phyloP scores from a whole-genome alignment of 1,139 yeast genomes.

The Nakaseomyces uthaithaninus region DNA sequence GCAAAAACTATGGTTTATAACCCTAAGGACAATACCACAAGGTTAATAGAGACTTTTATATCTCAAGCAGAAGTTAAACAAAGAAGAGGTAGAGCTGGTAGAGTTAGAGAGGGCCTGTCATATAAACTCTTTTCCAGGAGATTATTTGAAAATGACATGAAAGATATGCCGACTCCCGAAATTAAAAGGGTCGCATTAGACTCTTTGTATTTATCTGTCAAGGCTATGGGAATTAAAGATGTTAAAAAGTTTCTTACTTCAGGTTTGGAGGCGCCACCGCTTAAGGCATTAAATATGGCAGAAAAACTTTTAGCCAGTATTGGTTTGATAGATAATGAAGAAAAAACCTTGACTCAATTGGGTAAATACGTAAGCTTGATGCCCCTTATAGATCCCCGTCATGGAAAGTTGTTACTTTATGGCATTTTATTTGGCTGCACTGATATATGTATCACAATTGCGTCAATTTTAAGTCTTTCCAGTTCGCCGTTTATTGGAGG shows the following conservation, averaged over 20 bases:
- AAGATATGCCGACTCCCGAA: conserved; percentile 76
- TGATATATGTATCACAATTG: conserved; percentile 65
- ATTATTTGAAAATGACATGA: conserved; percentile 50
- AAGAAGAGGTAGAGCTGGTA: conserved; percentile 97
- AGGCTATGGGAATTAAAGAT: conserved; percentile 75
- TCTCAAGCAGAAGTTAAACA: conserved; percentile 89
- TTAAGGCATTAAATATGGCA: conserved; percentile 52
- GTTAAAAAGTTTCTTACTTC: conserved; percentile 60
- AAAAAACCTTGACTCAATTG: conserved; percentile 52
- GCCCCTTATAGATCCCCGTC: conserved; percentile 73
- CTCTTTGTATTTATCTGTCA: conserved; percentile 71
- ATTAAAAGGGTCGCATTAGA: conserved; percentile 77
- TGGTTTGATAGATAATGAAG: conserved; percentile 58
- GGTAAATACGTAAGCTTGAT: conserved; percentile 76
- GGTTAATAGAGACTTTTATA: conserved; percentile 74
- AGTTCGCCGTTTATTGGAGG: conserved; percentile 56
- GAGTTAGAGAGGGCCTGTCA: conserved; percentile 76
- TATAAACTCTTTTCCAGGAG: conserved; percentile 68
- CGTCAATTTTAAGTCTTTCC: conserved; percentile 67
- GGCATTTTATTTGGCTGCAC: conserved; percentile 80
- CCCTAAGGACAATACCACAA: conserved; percentile 56
- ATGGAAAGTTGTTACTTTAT: conserved; percentile 72
- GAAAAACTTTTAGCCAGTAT: conserved; percentile 52
- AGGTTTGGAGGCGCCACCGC: conserved; percentile 77
- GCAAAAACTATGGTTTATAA: conserved; percentile 74